Evolutionary conservation across 495 filamentous ascomycete species (phyloP), one percentile per base, ranked within the genome.

Genomic region (Lasiosphaeriaceae sp.): DNA sequence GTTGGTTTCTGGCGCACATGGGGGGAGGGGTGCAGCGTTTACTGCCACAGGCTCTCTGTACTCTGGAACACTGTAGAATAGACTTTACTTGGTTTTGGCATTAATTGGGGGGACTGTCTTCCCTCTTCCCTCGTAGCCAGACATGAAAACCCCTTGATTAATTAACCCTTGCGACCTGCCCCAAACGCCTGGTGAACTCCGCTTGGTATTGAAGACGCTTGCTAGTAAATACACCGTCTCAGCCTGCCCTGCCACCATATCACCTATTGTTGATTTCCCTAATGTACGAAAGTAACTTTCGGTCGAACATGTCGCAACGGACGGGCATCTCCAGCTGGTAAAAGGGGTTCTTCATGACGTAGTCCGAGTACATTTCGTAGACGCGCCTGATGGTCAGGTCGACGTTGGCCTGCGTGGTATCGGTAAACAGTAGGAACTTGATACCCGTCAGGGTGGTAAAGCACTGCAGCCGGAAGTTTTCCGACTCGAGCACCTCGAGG

Each of bases 291-390:
- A 78, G 80, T 65, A 98, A 71, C 73, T 87, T 86, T 66, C 94
- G 78, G 65, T 98, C 94, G 74, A 96, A 98, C 52, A 87, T 86
- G 71, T 97, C 94, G 74, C 92, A 96, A 57, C 94, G 78, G 41
- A 98, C 84, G 50, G 94, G 94, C 94, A 97, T 98, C 77, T 98
- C 94, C 26, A 93, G 78, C 69, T 92, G 89, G 73, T 97, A 97
- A 67, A 98, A 98, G 11, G 95, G 95, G 73, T 97, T 98, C 80
- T 97, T 97, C 91, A 96, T 96, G 63, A 97, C 94, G 72, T 88
- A 97, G 74, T 98, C 95, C 31, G 89, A 83, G 74, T 97, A 98
- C 50, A 97, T 74, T 71, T 97, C 94, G 73, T 98, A 97, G 50
- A 97, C 84, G 68, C 84, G 87, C 62, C 81, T 79, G 64, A 94